These are phyloP conservation scores for Fremontodendron californicum DNA, from an alignment of 345 rosid genomes.

Conservation along the genomic window DNA sequence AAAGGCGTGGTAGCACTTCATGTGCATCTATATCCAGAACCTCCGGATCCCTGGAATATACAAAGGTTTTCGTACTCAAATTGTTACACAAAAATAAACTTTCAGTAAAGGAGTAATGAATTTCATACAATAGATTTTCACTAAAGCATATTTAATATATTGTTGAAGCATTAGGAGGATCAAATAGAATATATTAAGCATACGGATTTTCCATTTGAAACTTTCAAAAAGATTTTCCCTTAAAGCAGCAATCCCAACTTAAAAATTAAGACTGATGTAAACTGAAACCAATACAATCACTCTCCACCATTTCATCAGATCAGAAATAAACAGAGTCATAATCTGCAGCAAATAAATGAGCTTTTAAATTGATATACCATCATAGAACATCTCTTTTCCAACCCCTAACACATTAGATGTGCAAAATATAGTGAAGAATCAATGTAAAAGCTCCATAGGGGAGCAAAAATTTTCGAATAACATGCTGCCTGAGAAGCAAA, in stretches of 20 bases:
- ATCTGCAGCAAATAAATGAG: neutral
- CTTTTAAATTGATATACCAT: neutral
- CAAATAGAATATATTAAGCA: neutral
- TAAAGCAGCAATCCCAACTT: neutral
- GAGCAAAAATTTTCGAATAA: neutral
- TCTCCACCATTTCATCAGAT: neutral
- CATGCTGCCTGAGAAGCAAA: neutral
- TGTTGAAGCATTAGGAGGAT: neutral
- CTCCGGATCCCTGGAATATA: slow-evolving; percentile 78
- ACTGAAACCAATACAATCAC: neutral
- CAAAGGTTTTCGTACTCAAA: neutral
- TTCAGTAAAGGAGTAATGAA: neutral
- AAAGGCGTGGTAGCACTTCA: slow-evolving; percentile 82
- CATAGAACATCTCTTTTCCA: neutral
- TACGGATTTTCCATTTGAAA: neutral
- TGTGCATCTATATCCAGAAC: slow-evolving; percentile 62
- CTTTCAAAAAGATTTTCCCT: neutral
- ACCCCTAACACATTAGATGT: neutral
- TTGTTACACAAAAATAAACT: neutral
- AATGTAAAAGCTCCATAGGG: neutral
- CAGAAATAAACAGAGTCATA: neutral
- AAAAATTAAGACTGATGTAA: neutral
- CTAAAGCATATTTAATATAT: neutral
- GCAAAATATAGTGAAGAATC: neutral
- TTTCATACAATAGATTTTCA: neutral